Base-by-base conservation (phyloP, 2,329 filamentous ascomycete species). In the Raffaelea albimanens region DNA sequence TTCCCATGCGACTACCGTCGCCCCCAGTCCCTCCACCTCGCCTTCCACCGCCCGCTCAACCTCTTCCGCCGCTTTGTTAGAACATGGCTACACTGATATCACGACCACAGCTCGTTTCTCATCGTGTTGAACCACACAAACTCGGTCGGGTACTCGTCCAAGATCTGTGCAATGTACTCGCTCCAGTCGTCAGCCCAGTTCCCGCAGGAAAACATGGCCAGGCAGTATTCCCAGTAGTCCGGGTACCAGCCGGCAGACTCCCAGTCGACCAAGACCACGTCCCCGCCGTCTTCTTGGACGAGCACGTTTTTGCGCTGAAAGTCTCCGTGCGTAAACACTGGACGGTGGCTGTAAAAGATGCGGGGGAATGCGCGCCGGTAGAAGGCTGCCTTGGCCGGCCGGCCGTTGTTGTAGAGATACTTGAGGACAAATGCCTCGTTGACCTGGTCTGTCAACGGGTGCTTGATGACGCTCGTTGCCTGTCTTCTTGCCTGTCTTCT, bases 261-360 rank as follows among this genome's bases (percentile, higher is more conserved):
- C 40, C 40, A 41, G 40, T 41, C 40, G 16, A 41, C n/a, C 20
- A 41, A 41, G 40, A 41, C 3, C 40, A 22, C 7, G 9, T 21
- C 21, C n/a, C n/a, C n/a, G 18, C 40, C 40, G 21, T 22, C 20
- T 18, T 41, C 40, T 19, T 41, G 40, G 9, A 41, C 5, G 23
- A 41, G 9, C 18, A 41, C 40, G 16, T 41, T 41, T n/a, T 41
- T 41, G 18, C 40, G 40, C 40, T 41, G 40, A n/a, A 41, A 41
- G 20, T 41, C 40, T 2, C 40, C 40, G 4, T 41, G 40, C 40
- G 40, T 41, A 19, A 41, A 41, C 7, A 41, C n/a, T 2, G 40
- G 18, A 20, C 18, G 40, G 21, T 41, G 40, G 40, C n/a, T 5
- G 40, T 20, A n/a, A 21, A 41, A 41, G 18, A 41, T 20, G 40